phyloP scores from a whole-genome alignment of 1,139 yeast genomes.

The Protomyces gravidus region DNA sequence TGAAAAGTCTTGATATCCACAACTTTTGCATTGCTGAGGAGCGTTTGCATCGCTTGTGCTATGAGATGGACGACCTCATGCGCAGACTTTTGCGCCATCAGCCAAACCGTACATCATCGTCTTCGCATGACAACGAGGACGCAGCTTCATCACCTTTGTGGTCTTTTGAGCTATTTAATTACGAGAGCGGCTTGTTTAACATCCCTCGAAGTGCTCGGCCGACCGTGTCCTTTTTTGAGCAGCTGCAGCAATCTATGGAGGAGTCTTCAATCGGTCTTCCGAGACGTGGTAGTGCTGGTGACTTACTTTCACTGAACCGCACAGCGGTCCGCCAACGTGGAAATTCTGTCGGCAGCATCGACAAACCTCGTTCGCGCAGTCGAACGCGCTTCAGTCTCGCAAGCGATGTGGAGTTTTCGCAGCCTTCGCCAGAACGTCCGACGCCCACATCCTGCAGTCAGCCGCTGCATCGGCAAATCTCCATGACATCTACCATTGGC shows the following conservation, averaged over 20 bases:
- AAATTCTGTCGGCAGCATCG: slow-evolving; percentile 13
- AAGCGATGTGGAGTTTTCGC: not conserved
- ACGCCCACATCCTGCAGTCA: not conserved
- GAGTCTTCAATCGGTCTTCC: slow-evolving; percentile 8
- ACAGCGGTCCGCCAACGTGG: slow-evolving; percentile 12
- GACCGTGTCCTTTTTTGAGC: not conserved
- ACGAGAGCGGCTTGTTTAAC: slow-evolving; percentile 8
- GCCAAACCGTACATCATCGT: not conserved
- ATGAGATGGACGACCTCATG: slow-evolving; percentile 14
- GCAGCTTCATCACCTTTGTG: slow-evolving; percentile 6
- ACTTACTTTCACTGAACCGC: slow-evolving; percentile 10
- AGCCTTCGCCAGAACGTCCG: not conserved
- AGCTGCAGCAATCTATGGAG: not conserved
- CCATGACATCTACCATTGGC: not conserved
- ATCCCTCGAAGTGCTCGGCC: not conserved
- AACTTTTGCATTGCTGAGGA: slow-evolving; percentile 25
- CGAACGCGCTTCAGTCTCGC: not conserved
- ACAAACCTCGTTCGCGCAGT: slow-evolving; percentile 10
- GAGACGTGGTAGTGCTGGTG: slow-evolving; percentile 24
- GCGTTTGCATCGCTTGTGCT: slow-evolving; percentile 18
- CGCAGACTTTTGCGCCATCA: not conserved
- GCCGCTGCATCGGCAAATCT: not conserved
- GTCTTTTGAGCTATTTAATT: slow-evolving; percentile 7
- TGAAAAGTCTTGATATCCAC: slow-evolving; percentile 12
- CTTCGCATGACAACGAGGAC: not conserved